Base-by-base conservation (phyloP, 2,329 filamentous ascomycete species). In the Colletotrichum lini region DNA sequence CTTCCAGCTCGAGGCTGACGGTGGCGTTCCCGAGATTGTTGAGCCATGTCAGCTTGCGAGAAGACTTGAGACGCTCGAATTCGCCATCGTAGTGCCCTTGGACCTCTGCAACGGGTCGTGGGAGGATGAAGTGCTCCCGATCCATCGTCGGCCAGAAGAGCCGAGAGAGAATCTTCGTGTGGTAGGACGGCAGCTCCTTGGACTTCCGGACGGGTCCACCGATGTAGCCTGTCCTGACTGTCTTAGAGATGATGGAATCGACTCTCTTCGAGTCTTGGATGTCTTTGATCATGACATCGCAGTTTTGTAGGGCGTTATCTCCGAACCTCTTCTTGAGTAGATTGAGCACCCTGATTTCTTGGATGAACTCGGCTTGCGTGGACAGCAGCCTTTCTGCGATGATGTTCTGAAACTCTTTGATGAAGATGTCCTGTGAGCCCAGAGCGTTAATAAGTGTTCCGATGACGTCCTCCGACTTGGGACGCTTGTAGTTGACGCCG, bases 211-310 rank as follows among this genome's bases (percentile, higher is more conserved):
- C 73, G 73, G 75, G 57, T 52, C 72, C 75, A 47, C 76, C 68
- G 8, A 65, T 18, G 2, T 70, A 47, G 61, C 75, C 66, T 38
- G 62, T 50, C 21, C 59, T 73, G 13, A 74, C 71, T 68, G 78
- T 80, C 67, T 86, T 87, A 52, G 90, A 85, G 57, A 98, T 90
- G 15, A 88, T 84, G 9, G 86, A 83, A 78, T 98, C 93, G 70
- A 97, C 89, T 52, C 90, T 88, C 72, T 88, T 87, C 1, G 95
- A 97, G 77, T 98, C 95, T 74, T 93, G 89, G 45, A 98, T 93
- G 79, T 99, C 96, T 74, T 93, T 94, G 68, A 99, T 89, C 96
- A 99, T 99, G 77, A 99, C 96, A 79, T 99, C 96, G 80, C 95
- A 98, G 59, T 94, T 93, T 79, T 98, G 96, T 56, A 99, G 84